Evolutionary conservation across 306 rosid genomes (phyloP).

Genomic region (Amphicarpaea edgeworthii): DNA sequence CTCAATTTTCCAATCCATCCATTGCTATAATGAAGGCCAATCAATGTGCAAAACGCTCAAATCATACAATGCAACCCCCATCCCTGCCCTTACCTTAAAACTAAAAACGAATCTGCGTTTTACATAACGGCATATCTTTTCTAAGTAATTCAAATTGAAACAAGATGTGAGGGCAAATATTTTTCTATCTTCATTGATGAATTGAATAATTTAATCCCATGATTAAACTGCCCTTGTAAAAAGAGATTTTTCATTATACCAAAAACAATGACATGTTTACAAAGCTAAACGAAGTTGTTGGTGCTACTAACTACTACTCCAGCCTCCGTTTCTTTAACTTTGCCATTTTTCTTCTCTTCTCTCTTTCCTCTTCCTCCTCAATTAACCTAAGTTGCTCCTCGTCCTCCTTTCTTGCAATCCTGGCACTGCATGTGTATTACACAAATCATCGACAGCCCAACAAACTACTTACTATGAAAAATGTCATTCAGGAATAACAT

Average conservation of each 20-base stretch:
- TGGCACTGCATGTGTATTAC: slow-evolving; percentile 51
- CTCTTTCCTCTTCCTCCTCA: slow-evolving; percentile 68
- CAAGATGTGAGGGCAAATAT: slow-evolving; percentile 21
- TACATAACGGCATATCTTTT: slow-evolving; percentile 11
- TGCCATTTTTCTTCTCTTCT: slow-evolving; percentile 51
- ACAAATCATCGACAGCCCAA: slow-evolving; percentile 6
- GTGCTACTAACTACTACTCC: slow-evolving; percentile 4
- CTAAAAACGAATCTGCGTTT: not conserved
- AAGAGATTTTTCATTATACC: slow-evolving; percentile 39
- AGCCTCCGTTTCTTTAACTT: slow-evolving; percentile 60
- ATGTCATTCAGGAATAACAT: not conserved
- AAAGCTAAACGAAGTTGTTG: slow-evolving; percentile 14
- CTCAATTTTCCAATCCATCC: slow-evolving; percentile 19
- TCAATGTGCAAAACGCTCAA: not conserved
- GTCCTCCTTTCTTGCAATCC: slow-evolving; percentile 64
- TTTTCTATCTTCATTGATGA: slow-evolving; percentile 35
- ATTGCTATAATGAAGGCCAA: slow-evolving; percentile 1
- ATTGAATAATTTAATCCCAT: slow-evolving; percentile 29
- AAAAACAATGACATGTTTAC: slow-evolving; percentile 34
- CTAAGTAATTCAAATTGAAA: slow-evolving; percentile 23
- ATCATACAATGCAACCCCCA: slow-evolving; percentile 5
- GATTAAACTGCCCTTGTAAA: slow-evolving; percentile 1
- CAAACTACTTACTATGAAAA: not conserved
- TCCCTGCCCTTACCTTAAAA: not conserved
- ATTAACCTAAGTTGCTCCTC: slow-evolving; percentile 67